These are phyloP conservation scores for Bolboschoenoplectus hybrid DNA, from an alignment of 202 grass and related monocot species.

Conservation along the genomic window DNA sequence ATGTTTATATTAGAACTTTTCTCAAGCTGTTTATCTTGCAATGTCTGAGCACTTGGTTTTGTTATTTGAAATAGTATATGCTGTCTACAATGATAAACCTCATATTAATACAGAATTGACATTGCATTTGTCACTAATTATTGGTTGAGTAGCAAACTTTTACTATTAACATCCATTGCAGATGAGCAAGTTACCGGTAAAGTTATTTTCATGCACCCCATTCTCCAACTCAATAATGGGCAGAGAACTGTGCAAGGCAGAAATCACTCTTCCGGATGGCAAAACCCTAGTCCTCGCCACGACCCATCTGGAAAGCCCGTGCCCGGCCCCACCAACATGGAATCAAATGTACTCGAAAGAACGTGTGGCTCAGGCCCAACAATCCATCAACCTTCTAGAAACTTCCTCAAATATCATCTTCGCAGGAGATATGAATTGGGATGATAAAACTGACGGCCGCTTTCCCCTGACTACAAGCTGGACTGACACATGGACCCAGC, in stretches of 20 bases:
- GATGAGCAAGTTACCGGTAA: constrained; percentile 63
- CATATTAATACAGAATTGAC: not conserved
- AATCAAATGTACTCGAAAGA: constrained; percentile 76
- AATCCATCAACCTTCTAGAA: constrained; percentile 57
- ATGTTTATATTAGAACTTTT: not conserved
- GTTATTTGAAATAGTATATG: not conserved
- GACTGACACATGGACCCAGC: constrained; percentile 66
- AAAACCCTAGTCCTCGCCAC: constrained; percentile 54
- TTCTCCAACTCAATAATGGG: constrained; percentile 72
- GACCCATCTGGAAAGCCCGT: constrained; percentile 84
- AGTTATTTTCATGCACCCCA: constrained; percentile 38
- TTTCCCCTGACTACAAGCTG: constrained; percentile 65
- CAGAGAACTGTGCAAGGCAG: constrained; percentile 66
- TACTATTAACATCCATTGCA: constrained; percentile 49
- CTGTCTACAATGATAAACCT: not conserved
- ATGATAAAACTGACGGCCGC: constrained; percentile 70
- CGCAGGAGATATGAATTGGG: constrained; percentile 93
- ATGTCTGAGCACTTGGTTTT: constrained; percentile 25
- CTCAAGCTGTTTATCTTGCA: not conserved
- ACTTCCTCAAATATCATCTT: constrained; percentile 58
- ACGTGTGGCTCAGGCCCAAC: constrained; percentile 57
- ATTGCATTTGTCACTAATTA: not conserved
- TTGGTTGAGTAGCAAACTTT: not conserved
- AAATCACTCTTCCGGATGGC: constrained; percentile 33
- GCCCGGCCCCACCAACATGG: constrained; percentile 76